Conservation (phyloP, 2,329 filamentous ascomycete genomes). For the Verticillium nonalfalfae region DNA sequence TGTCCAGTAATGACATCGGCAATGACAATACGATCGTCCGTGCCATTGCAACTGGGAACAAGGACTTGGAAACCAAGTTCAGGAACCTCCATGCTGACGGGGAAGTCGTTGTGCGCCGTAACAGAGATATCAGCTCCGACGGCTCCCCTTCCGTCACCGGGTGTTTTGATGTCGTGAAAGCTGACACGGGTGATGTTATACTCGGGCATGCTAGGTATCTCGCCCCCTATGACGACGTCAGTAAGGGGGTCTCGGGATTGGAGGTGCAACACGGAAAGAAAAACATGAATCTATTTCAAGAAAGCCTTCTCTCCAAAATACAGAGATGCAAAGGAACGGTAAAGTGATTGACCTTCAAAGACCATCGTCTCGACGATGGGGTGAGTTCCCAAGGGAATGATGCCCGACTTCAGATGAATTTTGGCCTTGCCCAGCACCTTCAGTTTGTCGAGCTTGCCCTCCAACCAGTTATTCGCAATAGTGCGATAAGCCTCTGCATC, state of each 20-base stretch:
- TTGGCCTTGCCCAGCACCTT: slow-evolving; percentile 67
- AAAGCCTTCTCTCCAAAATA: slow-evolving; percentile 54
- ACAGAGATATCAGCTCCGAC: slow-evolving; percentile 78
- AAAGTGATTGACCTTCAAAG: slow-evolving; percentile 77
- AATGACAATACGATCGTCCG: slow-evolving; percentile 69
- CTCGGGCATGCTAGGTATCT: slow-evolving; percentile 67
- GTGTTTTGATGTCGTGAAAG: slow-evolving; percentile 62
- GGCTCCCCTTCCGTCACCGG: slow-evolving; percentile 45
- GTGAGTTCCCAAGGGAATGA: slow-evolving; percentile 74
- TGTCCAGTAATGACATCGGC: slow-evolving; percentile 66
- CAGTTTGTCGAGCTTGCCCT: slow-evolving; percentile 66
- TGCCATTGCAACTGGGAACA: slow-evolving; percentile 70
- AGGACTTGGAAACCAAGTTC: slow-evolving; percentile 78
- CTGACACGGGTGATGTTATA: slow-evolving; percentile 79
- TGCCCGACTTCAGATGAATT: slow-evolving; percentile 69
- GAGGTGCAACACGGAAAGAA: slow-evolving; percentile 8
- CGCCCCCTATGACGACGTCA: neutral
- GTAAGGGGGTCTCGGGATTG: neutral
- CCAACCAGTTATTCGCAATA: slow-evolving; percentile 83
- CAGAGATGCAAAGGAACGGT: slow-evolving; percentile 53
- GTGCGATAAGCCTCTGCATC: slow-evolving; percentile 69
- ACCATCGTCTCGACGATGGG: slow-evolving; percentile 65
- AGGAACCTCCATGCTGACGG: slow-evolving; percentile 70
- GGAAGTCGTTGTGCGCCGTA: slow-evolving; percentile 68
- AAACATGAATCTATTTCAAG: slow-evolving; percentile 13